Evolutionary conservation across 2,329 filamentous ascomycete species (phyloP), one percentile per base, ranked within the genome.

Genomic region (Sporothrix protearum): DNA sequence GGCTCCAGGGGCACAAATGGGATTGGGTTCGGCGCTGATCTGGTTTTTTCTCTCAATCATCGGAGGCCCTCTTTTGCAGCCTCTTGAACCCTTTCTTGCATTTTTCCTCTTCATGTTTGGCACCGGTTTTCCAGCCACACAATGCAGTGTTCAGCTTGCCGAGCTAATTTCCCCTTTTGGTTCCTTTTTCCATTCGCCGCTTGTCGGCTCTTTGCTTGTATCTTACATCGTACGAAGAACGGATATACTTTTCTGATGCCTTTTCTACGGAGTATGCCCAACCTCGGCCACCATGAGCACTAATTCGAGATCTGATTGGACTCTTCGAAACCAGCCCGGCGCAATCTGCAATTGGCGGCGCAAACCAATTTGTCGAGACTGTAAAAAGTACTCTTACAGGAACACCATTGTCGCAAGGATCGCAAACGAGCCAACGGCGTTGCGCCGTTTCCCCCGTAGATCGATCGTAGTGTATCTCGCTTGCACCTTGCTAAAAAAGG

Each of bases 211-310:
- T n/a, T 42, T 42, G 66, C 59, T 67, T 51, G 25, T 8, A n/a
- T 28, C 3, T 5, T 42, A n/a, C n/a, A n/a, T n/a, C n/a, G n/a
- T n/a, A n/a, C n/a, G n/a, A n/a, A n/a, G n/a, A n/a, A n/a, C n/a
- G n/a, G n/a, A n/a, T n/a, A n/a, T n/a, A n/a, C 28, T 30, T 61
- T 53, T 53, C 25, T 19, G 6, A 5, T 30, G n/a, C 61, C 2
- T 12, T 33, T 66, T 49, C n/a, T 68, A n/a, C n/a, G n/a, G n/a
- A n/a, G n/a, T n/a, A n/a, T 64, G 59, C 59, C 59, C n/a, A 64
- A 45, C 36, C 59, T 47, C 59, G 39, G n/a, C 36, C 36, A 22
- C 59, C 45, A 22, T 39, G 59, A 42, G 4, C 42, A 66, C 64
- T 51, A 67, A 36, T 22, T 36, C 22, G 45, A 47, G 36, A 14